Conservation (phyloP, 345 rosid species). For the Conringia planisiliqua region DNA sequence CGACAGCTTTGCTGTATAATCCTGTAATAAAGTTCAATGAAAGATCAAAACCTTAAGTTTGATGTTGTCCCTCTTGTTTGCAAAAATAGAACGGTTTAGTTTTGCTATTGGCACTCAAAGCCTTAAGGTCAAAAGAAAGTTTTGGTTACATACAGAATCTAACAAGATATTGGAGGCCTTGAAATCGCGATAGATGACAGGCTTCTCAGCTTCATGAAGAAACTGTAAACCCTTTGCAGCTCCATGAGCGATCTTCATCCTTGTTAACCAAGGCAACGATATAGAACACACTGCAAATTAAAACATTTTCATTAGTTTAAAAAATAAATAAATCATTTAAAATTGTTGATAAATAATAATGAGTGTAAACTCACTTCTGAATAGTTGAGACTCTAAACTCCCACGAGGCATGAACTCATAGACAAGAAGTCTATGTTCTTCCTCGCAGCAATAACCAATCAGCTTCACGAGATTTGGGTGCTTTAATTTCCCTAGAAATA, state of each 20-base stretch:
- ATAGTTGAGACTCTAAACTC: constrained; percentile 83
- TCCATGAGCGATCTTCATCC: constrained; percentile 79
- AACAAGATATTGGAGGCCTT: constrained; percentile 84
- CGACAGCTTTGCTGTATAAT: constrained; percentile 70
- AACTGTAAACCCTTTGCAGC: constrained; percentile 85
- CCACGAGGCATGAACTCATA: constrained; percentile 95
- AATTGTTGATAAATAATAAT: background rate
- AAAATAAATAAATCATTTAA: background rate
- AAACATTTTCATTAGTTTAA: background rate
- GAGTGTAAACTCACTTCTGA: constrained; percentile 54
- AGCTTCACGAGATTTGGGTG: constrained; percentile 81
- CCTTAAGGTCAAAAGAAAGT: background rate
- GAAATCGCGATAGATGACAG: constrained; percentile 82
- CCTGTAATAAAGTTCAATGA: constrained; percentile 39
- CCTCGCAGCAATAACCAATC: constrained; percentile 78
- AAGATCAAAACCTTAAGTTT: background rate
- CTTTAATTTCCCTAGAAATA: constrained; percentile 72
- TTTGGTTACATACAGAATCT: constrained; percentile 50
- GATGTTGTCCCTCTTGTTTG: no score
- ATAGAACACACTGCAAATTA: constrained; percentile 51
- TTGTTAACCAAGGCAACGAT: constrained; percentile 71
- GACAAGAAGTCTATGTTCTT: constrained; percentile 72
- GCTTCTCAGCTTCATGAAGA: constrained; percentile 79
- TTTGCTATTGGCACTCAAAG: no score
- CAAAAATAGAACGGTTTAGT: no score